Conservation (phyloP, 2,329 filamentous ascomycete genomes). For the Penicillium sp. region DNA sequence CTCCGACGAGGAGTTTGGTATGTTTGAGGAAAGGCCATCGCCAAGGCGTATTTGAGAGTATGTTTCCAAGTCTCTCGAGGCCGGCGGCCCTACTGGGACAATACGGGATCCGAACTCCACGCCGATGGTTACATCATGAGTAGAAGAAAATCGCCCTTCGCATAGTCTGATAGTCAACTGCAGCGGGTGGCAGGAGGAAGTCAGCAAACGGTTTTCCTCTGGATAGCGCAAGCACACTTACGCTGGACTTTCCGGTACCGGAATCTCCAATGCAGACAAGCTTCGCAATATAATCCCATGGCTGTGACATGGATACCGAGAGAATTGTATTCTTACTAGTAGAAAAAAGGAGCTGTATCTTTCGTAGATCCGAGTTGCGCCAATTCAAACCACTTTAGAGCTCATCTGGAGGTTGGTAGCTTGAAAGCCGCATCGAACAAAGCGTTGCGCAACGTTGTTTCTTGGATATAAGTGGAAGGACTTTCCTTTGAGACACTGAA, state of each 20-base stretch:
- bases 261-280: conserved; percentile 97
- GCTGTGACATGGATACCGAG: conserved; percentile 53
- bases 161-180: conserved; percentile 92
- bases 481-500: not conserved
- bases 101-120: conserved; percentile 95
- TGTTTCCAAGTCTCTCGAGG: conserved; percentile 63
- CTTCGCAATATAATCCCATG: conserved; percentile 99
- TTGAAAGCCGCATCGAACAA: conserved; percentile 8
- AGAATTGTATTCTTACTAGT: not conserved
- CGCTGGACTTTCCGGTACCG: conserved; percentile 89
- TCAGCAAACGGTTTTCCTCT: conserved; percentile 14
- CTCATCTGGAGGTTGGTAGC: conserved; percentile 22
- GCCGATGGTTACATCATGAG: conserved; percentile 96
- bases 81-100: conserved; percentile 85
- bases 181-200: conserved; percentile 14
- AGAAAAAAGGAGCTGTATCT: not conserved
- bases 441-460: not conserved
- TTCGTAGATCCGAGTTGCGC: conserved; percentile 13
- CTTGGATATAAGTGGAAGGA: not conserved
- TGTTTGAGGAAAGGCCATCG: conserved; percentile 17
- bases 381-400: conserved; percentile 18
- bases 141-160: conserved; percentile 90
- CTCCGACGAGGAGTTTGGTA: conserved; percentile 14
- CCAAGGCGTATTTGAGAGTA: conserved; percentile 44
- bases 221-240: conserved; percentile 39